Evolutionary conservation across 768 basidiomycete species (phyloP).

Genomic region (Chalciporus pseudorubinellus): DNA sequence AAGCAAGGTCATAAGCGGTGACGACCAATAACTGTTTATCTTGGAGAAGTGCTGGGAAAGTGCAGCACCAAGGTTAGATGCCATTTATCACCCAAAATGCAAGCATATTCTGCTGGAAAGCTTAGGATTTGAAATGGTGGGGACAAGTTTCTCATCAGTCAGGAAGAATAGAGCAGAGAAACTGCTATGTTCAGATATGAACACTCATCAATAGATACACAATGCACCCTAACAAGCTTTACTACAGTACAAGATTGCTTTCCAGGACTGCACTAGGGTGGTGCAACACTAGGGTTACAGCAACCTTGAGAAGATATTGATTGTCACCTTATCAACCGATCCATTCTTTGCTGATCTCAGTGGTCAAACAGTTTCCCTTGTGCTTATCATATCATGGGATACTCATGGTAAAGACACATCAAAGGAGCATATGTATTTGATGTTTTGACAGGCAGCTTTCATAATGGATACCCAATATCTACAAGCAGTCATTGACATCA

Average conservation of each 20-base stretch:
- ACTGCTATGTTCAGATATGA: too few species aligned
- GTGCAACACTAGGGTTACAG: not conserved
- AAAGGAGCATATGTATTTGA: too few species aligned
- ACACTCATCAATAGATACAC: not conserved
- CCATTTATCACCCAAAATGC: not conserved
- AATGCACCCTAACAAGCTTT: not conserved
- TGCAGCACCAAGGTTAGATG: not conserved
- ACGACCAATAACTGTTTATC: too few species aligned
- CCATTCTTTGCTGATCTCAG: not conserved
- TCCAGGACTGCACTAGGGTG: not conserved
- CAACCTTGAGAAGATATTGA: not conserved
- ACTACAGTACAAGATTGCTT: not conserved
- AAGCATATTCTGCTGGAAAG: not conserved
- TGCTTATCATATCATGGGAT: not conserved
- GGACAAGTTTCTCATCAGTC: not conserved
- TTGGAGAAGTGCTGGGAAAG: not conserved
- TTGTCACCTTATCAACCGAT: not conserved
- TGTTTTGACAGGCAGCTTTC: not conserved
- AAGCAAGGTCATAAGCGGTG: too few species aligned
- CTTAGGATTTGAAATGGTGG: not conserved
- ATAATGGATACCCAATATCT: not conserved
- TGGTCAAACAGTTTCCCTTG: not conserved
- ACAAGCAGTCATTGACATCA: not conserved
- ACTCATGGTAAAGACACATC: not conserved
- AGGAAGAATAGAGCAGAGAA: too few species aligned